Percentiles rank a stretch among this genome's conserved stretches.
Evolutionary conservation across 352 stramenopile genomes (phyloP).

Genomic region (Phytophthora ramorum): DNA sequence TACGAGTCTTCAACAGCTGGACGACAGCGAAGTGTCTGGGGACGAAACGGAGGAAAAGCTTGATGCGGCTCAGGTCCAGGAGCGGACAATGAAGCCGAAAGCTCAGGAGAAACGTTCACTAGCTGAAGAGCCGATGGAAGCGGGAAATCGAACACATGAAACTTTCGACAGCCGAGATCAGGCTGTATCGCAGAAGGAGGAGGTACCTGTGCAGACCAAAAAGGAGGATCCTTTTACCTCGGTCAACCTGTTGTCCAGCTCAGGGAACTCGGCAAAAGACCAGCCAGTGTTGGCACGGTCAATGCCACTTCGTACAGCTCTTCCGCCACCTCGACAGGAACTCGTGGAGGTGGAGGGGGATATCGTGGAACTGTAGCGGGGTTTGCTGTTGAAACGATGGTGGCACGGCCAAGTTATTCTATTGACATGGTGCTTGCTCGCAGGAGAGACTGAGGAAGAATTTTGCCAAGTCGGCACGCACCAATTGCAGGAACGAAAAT

Average conservation of each 20-base stretch:
- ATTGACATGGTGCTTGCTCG: constrained; percentile 16
- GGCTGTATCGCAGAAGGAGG: not conserved
- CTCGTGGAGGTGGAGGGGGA: constrained; percentile 64
- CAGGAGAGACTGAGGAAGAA: not conserved
- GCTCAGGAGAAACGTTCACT: not conserved
- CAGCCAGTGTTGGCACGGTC: constrained; percentile 37
- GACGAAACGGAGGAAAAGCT: constrained; percentile 42
- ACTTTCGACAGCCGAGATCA: not conserved
- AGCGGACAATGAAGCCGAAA: constrained; percentile 5
- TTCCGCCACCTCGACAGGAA: constrained; percentile 48
- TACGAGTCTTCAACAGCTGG: constrained; percentile 36
- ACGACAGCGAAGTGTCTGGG: constrained; percentile 31
- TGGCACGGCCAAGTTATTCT: constrained; percentile 20
- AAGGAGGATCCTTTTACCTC: constrained; percentile 19
- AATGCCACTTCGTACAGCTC: constrained; percentile 42
- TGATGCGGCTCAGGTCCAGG: constrained; percentile 13
- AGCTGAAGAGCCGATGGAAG: constrained; percentile 10
- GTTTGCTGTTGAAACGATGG: not conserved
- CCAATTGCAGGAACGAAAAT: constrained; percentile 32
- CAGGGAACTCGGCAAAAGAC: constrained; percentile 26
- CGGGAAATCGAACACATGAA: not conserved
- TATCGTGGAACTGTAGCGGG: constrained; percentile 60
- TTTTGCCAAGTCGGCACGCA: constrained; percentile 5
- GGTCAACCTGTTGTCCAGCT: constrained; percentile 19
- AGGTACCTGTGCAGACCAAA: not conserved